A percentile compares a stretch with the other conserved stretches of the same genome.
Evolutionary conservation across 495 filamentous ascomycete genomes (phyloP).

Genomic region (Schizothecium vesticola): DNA sequence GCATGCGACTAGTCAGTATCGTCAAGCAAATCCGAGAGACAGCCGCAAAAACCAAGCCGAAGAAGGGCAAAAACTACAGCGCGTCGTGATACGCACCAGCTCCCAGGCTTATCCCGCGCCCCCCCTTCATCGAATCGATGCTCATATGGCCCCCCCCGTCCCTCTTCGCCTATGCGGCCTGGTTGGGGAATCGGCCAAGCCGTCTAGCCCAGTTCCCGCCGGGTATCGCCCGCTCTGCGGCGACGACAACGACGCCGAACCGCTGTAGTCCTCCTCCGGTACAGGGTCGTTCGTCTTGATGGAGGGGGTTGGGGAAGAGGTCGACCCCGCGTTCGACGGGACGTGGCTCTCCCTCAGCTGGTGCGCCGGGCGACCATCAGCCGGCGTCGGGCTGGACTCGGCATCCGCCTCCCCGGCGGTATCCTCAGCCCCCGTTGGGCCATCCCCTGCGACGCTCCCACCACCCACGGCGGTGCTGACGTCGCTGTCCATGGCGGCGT

Average conservation of each 20-base stretch:
- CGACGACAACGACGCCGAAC: background rate
- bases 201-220: background rate
- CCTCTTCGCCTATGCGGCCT: constrained; percentile 12
- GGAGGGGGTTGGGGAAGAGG: background rate
- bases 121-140: constrained; percentile 23
- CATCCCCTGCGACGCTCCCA: constrained; percentile 12
- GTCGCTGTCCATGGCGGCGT: constrained; percentile 29
- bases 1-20: background rate
- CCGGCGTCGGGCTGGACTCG: background rate
- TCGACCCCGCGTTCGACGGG: background rate
- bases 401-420: background rate
- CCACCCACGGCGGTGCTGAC: constrained; percentile 29
- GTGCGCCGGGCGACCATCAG: background rate
- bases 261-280: background rate
- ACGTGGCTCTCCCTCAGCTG: constrained; percentile 9
- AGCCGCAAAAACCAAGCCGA: background rate
- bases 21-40: background rate
- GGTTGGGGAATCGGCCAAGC: background rate
- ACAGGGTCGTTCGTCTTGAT: background rate
- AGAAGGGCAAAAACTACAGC: background rate
- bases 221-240: constrained; percentile 1
- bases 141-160: constrained; percentile 20
- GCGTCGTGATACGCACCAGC: constrained; percentile 15
- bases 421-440: background rate
- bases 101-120: constrained; percentile 34